phyloP scores from a whole-genome alignment of 192 early-diverging fungal genomes.

The Gonapodya prolifera region DNA sequence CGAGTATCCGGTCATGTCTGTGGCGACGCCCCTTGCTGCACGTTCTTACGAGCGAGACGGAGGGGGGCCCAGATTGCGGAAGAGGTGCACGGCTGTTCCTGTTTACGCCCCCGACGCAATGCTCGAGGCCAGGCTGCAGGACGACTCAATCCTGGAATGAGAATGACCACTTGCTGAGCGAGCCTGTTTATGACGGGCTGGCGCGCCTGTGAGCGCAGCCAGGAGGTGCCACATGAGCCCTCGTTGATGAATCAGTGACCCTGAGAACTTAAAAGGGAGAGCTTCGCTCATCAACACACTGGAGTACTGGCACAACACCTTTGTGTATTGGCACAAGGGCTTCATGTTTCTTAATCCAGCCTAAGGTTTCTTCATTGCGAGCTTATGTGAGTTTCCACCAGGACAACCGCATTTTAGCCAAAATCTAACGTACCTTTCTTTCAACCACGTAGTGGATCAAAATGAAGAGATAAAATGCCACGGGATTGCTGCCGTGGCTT shows the following conservation, averaged over 20 bases:
- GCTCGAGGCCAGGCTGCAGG: neutral
- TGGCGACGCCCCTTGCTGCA: no score
- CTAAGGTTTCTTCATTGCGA: slow-evolving; percentile 2
- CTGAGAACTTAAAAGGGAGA: no score
- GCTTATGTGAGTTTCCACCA: no score
- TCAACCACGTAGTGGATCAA: neutral
- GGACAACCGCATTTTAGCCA: no score
- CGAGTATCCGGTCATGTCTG: no score
- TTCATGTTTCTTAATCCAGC: slow-evolving; percentile 1
- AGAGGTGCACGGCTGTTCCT: no score
- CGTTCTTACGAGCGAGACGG: no score
- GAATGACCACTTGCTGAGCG: neutral
- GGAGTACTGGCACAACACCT: slow-evolving; percentile 3
- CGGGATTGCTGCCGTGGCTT: slow-evolving; percentile 5
- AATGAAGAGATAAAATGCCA: neutral
- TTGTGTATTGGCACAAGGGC: neutral
- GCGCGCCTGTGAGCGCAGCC: neutral
- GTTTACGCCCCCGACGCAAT: no score
- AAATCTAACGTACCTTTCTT: no score
- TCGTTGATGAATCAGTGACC: no score
- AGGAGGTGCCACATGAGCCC: no score
- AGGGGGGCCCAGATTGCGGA: no score
- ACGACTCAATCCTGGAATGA: neutral
- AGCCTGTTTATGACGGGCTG: neutral
- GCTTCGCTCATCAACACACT: neutral